These are phyloP conservation scores for Ligustrum vulgare DNA, from an alignment of 257 asterid species.

Conservation along the genomic window DNA sequence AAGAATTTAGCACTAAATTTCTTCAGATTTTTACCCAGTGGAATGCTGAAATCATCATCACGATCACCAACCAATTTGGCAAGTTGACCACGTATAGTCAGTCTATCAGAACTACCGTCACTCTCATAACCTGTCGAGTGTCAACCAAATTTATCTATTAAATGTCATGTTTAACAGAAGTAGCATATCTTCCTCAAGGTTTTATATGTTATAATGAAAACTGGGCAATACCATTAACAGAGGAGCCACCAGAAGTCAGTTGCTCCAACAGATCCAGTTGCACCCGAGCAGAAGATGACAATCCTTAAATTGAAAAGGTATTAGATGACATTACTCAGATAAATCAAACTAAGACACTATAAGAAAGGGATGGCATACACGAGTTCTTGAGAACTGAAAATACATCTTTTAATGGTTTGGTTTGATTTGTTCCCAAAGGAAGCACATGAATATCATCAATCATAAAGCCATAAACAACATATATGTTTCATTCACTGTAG, in stretches of 20 bases:
- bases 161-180: background rate
- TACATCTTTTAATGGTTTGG: background rate
- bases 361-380: background rate
- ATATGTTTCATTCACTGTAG: background rate
- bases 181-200: background rate
- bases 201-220: background rate
- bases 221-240: conserved; percentile 42
- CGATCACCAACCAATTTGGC: conserved; percentile 67
- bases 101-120: conserved; percentile 43
- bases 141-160: conserved; percentile 4
- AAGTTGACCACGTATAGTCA: conserved; percentile 73
- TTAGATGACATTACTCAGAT: background rate
- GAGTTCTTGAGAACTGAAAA: background rate
- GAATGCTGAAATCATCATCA: conserved; percentile 68
- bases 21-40: conserved; percentile 84
- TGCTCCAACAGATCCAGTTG: conserved; percentile 84
- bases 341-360: background rate
- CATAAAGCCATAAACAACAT: background rate
- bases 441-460: background rate
- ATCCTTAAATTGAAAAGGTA: conserved; percentile 34
- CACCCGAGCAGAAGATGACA: conserved; percentile 63
- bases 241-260: conserved; percentile 62
- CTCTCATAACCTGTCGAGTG: conserved; percentile 57
- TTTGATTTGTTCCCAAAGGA: conserved; percentile 1
- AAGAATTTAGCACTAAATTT: conserved; percentile 70